Percentiles rank a stretch among this genome's conserved stretches.
phyloP scores from a whole-genome alignment of 441 rosid species.

The Erodium trifolium region DNA sequence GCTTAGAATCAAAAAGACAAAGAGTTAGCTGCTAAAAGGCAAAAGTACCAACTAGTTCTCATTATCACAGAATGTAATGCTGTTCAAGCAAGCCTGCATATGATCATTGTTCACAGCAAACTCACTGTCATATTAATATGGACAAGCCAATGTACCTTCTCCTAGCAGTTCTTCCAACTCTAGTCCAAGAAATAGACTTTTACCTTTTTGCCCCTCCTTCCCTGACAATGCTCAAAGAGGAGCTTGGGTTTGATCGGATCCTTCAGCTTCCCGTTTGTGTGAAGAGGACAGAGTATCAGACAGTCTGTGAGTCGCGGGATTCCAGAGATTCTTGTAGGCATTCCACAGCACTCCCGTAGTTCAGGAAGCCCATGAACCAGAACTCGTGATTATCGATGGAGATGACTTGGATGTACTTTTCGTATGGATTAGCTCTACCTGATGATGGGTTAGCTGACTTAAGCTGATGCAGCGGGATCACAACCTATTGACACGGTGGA shows the following conservation, averaged over 20 bases:
- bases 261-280: neutral
- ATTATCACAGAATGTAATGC: neutral
- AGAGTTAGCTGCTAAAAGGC: neutral
- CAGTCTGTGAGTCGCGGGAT: neutral
- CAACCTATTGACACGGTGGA: constrained; percentile 33
- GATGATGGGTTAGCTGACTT: constrained; percentile 44
- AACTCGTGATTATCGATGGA: constrained; percentile 60
- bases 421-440: constrained; percentile 46
- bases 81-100: neutral
- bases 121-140: neutral
- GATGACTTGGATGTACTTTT: constrained; percentile 50
- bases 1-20: too few species aligned
- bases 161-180: neutral
- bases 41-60: neutral
- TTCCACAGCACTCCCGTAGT: constrained; percentile 48
- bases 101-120: neutral
- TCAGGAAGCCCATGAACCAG: constrained; percentile 82
- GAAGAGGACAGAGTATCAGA: neutral
- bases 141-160: neutral
- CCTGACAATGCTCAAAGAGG: too few species aligned
- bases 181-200: neutral
- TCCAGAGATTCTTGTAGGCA: neutral
- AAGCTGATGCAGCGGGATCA: constrained; percentile 49
- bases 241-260: too few species aligned
- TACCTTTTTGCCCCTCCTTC: too few species aligned